These are phyloP conservation scores for Pseudogymnoascus sp. DNA, from an alignment of 2,329 filamentous ascomycete genomes.

Conservation along the genomic window DNA sequence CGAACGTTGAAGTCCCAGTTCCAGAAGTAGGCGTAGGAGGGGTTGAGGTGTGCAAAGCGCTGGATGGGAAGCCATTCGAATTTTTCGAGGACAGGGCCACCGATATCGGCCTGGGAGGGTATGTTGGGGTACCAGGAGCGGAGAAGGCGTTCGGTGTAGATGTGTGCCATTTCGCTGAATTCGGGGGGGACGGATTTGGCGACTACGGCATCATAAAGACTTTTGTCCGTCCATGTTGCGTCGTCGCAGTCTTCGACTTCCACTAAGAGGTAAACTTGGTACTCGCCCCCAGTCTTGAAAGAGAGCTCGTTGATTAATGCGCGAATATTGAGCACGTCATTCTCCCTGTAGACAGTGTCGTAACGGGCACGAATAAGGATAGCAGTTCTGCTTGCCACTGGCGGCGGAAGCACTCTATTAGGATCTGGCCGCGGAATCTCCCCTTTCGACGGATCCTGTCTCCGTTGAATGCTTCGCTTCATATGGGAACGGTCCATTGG, in stretches of 20 bases:
- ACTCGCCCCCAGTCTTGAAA: conserved; percentile 69
- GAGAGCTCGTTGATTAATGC: conserved; percentile 70
- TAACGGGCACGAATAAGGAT: conserved; percentile 68
- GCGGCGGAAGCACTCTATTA: conserved; percentile 11
- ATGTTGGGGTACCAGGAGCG: conserved; percentile 67
- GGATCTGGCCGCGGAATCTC: not conserved
- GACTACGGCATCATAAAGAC: conserved; percentile 51
- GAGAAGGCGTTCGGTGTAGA: conserved; percentile 70
- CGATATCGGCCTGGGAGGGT: conserved; percentile 36
- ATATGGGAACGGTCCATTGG: conserved; percentile 18
- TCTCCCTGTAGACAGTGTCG: conserved; percentile 65
- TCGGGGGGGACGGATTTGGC: conserved; percentile 57
- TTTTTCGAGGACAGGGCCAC: conserved; percentile 23
- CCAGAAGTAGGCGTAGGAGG: conserved; percentile 60
- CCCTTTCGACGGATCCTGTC: conserved; percentile 9
- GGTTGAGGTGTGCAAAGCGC: conserved; percentile 65
- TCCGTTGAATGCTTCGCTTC: not conserved
- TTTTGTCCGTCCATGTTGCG: conserved; percentile 50
- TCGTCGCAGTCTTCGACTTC: conserved; percentile 60
- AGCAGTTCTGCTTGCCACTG: conserved; percentile 46
- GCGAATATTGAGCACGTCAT: conserved; percentile 70
- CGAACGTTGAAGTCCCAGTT: conserved; percentile 73
- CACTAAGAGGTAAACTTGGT: conserved; percentile 69
- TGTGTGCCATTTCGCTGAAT: conserved; percentile 59
- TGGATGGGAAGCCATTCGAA: conserved; percentile 54